phyloP scores from a whole-genome alignment of 2,329 filamentous ascomycete species.

The Madurella fahalii region DNA sequence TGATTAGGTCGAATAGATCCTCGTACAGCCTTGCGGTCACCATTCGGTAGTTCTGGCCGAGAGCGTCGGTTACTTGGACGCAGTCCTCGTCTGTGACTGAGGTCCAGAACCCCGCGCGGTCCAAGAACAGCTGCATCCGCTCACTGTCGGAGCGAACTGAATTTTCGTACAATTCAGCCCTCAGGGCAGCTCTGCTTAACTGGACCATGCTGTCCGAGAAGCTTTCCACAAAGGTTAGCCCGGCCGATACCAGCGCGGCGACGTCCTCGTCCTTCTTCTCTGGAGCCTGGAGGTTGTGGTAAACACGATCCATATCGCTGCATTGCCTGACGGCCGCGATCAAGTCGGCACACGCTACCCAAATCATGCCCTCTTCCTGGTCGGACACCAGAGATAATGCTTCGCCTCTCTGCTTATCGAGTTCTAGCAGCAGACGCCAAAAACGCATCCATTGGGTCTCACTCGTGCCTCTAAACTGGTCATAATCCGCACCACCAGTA shows the following conservation, averaged over 20 bases:
- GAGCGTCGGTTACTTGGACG: slow-evolving; percentile 60
- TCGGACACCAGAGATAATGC: slow-evolving; percentile 76
- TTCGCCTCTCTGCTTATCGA: slow-evolving; percentile 83
- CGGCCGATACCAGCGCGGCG: slow-evolving; percentile 64
- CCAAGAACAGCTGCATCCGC: slow-evolving; percentile 73
- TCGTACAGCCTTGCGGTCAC: slow-evolving; percentile 54
- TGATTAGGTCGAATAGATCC: slow-evolving; percentile 47
- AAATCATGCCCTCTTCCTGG: slow-evolving; percentile 64
- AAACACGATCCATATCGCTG: slow-evolving; percentile 70
- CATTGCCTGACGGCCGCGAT: slow-evolving; percentile 76
- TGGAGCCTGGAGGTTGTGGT: slow-evolving; percentile 59
- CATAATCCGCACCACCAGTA: slow-evolving; percentile 67
- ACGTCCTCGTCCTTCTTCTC: slow-evolving; percentile 51
- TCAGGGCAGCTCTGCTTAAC: slow-evolving; percentile 62
- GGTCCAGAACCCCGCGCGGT: slow-evolving; percentile 71
- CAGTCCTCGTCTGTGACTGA: slow-evolving; percentile 81
- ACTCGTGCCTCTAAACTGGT: slow-evolving; percentile 67
- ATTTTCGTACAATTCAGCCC: slow-evolving; percentile 70
- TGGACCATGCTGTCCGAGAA: slow-evolving; percentile 68
- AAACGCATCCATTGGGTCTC: slow-evolving; percentile 87
- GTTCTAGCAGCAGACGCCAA: slow-evolving; percentile 77
- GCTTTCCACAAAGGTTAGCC: slow-evolving; percentile 63
- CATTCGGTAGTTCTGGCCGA: slow-evolving; percentile 62
- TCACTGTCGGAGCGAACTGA: slow-evolving; percentile 66
- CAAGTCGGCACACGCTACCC: slow-evolving; percentile 80